These are phyloP conservation scores for Craterostigma plantagineum DNA, from an alignment of 257 asterid genomes.

Conservation along the genomic window DNA sequence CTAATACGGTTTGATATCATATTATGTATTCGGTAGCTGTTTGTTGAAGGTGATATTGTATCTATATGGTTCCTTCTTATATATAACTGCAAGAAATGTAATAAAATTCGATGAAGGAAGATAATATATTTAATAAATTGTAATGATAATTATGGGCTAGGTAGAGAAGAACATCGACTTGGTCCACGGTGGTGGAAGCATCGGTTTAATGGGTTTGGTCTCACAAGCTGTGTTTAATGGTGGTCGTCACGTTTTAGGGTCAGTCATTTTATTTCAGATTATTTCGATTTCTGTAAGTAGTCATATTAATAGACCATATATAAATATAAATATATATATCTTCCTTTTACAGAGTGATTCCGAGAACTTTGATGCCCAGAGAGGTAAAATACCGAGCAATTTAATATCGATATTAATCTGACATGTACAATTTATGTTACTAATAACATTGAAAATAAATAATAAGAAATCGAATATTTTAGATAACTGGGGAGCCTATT, in stretches of 20 bases:
- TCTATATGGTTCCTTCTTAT: background rate
- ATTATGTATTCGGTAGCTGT: background rate
- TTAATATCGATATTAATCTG: too few relatives aligned
- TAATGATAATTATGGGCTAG: background rate
- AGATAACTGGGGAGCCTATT: conserved; percentile 60
- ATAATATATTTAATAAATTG: too few relatives aligned
- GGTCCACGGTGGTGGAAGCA: background rate
- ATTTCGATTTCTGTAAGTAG: too few relatives aligned
- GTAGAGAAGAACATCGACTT: background rate
- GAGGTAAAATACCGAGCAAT: background rate
- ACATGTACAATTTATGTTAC: too few relatives aligned
- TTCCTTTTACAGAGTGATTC: background rate
- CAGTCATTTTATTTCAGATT: background rate
- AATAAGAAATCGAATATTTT: background rate
- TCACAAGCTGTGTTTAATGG: background rate
- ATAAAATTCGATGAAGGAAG: too few relatives aligned
- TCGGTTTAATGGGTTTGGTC: background rate
- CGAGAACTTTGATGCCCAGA: background rate
- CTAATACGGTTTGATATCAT: too few relatives aligned
- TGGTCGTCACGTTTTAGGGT: background rate
- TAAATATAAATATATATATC: too few relatives aligned
- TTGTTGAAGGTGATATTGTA: background rate
- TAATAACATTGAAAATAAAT: too few relatives aligned
- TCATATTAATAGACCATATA: too few relatives aligned
- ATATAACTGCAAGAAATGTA: too few relatives aligned